These are phyloP conservation scores for Primulina huaijiensis DNA, from an alignment of 257 asterid species.

Conservation along the genomic window DNA sequence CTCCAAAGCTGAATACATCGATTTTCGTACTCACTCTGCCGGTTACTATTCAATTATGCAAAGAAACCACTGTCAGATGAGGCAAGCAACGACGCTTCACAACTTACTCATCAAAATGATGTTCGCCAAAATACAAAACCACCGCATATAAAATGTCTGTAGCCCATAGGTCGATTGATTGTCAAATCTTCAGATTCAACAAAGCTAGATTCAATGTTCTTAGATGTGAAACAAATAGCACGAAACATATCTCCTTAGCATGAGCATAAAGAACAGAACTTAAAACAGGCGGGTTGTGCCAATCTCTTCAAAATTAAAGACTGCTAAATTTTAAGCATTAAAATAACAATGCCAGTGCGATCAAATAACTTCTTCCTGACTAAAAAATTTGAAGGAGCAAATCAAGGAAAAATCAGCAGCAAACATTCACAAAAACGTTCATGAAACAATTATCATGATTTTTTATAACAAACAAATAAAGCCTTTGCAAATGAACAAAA, in stretches of 20 bases:
- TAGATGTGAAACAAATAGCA: neutral
- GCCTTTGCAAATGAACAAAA: neutral
- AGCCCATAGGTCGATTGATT: neutral
- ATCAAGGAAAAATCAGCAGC: too few species aligned
- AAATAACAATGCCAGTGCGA: neutral
- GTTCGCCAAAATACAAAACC: neutral
- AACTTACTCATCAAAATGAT: too few species aligned
- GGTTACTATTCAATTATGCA: neutral
- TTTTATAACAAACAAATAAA: too few species aligned
- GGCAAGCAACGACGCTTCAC: neutral
- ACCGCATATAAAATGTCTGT: neutral
- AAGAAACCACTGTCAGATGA: neutral
- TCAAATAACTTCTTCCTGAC: neutral
- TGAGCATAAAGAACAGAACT: neutral
- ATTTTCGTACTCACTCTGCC: conserved; percentile 1
- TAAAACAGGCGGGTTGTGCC: too few species aligned
- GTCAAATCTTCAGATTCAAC: neutral
- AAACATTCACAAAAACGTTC: neutral
- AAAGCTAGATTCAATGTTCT: neutral
- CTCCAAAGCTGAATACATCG: neutral
- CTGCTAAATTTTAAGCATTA: neutral
- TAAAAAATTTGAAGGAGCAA: neutral
- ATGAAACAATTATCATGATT: neutral
- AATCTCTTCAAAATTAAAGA: neutral
- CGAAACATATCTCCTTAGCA: neutral